Evolutionary conservation across 208 protist genomes (phyloP), one percentile per base, ranked within the genome.

Genomic region (Cochliopodium minus): DNA sequence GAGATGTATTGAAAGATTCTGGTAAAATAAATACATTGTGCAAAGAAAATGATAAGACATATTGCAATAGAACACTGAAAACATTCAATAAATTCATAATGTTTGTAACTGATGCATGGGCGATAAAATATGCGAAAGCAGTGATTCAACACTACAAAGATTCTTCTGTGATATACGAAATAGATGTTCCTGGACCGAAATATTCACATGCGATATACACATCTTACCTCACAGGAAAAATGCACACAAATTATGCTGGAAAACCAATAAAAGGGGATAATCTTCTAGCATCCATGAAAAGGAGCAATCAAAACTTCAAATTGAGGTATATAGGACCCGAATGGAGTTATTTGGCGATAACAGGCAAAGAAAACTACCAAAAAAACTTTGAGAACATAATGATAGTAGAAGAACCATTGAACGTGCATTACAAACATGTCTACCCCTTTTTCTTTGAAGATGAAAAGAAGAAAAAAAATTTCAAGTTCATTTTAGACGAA

Each of bases 151-250:
- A 55, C 42, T 55, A 22, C 25, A 28, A 15, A 22, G 23, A 28
- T n/a, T 17, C 38, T 30, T 25, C 0, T n/a, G 33, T 42, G 0
- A 32, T 55, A 32, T 55, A 42, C 10, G 7, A 22, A 1, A 32
- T 55, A n/a, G 50, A 55, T 55, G 25, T 42, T 33, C 50, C 50
- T 13, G 50, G 50, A 22, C 30, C 34, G 42, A 55, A 55, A 42
- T 55, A 55, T 42, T 55, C 50, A 7, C 50, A 55, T 30, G 50
- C 50, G 4, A 42, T 55, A 32, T 55, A 55, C 22, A 55, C 50
- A 1, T 23, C 11, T 32, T 55, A 42, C 5, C 25, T 55, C 23
- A 55, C 50, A 11, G 50, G 50, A n/a, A 30, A 55, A 20, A 1
- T 55, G 9, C 50, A 30, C 29, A 55, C 50, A 28, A 55, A 55